Percentiles rank a stretch among this genome's conserved stretches.
phyloP scores from a whole-genome alignment of 495 filamentous ascomycete species.

The Terfezia boudieri region DNA sequence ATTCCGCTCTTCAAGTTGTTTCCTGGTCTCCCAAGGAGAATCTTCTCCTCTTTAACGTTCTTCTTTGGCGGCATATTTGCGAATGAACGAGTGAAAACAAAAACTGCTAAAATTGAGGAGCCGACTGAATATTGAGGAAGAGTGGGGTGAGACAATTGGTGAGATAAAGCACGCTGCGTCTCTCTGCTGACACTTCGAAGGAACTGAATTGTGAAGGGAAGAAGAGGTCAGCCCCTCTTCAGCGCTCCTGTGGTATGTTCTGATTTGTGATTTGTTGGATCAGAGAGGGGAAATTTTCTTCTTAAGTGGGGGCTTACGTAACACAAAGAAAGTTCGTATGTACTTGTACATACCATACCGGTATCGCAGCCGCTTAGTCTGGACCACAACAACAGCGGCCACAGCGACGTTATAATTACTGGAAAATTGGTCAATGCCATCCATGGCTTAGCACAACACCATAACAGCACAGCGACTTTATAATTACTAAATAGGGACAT shows the following conservation, averaged over 20 bases:
- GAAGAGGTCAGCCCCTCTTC: not conserved
- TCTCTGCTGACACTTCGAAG: not conserved
- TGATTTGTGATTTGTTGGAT: not conserved
- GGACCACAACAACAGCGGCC: no score
- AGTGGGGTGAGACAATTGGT: slow-evolving; percentile 3
- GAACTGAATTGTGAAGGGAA: not conserved
- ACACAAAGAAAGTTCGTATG: not conserved
- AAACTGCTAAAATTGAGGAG: slow-evolving; percentile 3
- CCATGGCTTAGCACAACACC: no score
- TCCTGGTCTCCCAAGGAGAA: slow-evolving; percentile 77
- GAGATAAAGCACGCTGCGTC: not conserved
- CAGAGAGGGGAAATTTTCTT: not conserved
- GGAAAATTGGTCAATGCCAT: no score
- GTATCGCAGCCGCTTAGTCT: no score
- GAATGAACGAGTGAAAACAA: slow-evolving; percentile 23
- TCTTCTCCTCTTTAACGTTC: slow-evolving; percentile 45
- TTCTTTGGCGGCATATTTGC: slow-evolving; percentile 63
- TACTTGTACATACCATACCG: no score
- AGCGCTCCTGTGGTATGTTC: not conserved
- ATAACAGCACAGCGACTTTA: no score
- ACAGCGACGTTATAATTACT: no score
- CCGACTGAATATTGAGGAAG: not conserved
- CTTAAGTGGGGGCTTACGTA: not conserved
- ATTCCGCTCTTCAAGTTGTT: slow-evolving; percentile 99
- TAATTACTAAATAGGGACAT: no score